A percentile compares a stretch with the other conserved stretches of the same genome.
Conservation (phyloP, 2,329 filamentous ascomycete species). For the Microdochium paspali region DNA sequence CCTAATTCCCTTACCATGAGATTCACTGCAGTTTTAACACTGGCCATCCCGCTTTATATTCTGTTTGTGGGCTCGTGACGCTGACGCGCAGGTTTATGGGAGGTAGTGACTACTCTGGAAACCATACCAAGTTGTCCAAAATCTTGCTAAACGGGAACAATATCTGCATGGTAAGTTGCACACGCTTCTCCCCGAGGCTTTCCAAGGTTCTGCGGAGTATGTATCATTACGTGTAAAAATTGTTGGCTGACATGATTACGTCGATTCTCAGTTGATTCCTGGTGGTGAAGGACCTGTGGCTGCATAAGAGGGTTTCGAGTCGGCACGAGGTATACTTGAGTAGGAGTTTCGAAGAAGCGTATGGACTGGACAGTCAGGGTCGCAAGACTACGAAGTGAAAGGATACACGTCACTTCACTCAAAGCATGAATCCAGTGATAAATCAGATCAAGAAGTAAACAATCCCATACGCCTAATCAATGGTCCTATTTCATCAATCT, state of each 20-base stretch:
- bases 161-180: slow-evolving; percentile 81
- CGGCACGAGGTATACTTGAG: too few relatives aligned
- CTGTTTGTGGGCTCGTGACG: too few relatives aligned
- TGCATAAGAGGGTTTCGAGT: too few relatives aligned
- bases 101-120: slow-evolving; percentile 77
- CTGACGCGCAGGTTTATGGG: too few relatives aligned
- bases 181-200: background rate
- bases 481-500: background rate
- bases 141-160: slow-evolving; percentile 97
- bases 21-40: background rate
- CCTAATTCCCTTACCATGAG: background rate
- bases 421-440: too few relatives aligned
- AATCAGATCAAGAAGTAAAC: background rate
- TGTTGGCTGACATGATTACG: slow-evolving; percentile 2
- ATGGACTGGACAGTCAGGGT: too few relatives aligned
- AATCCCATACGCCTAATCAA: background rate
- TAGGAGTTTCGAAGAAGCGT: too few relatives aligned
- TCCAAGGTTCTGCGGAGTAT: too few relatives aligned
- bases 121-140: slow-evolving; percentile 83
- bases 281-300: slow-evolving; percentile 63
- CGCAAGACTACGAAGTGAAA: too few relatives aligned
- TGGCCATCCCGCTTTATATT: too few relatives aligned
- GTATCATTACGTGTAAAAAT: too few relatives aligned
- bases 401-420: too few relatives aligned
- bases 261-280: slow-evolving; percentile 57